phyloP scores from a whole-genome alignment of 257 asterid genomes.

The Scutellaria minor region DNA sequence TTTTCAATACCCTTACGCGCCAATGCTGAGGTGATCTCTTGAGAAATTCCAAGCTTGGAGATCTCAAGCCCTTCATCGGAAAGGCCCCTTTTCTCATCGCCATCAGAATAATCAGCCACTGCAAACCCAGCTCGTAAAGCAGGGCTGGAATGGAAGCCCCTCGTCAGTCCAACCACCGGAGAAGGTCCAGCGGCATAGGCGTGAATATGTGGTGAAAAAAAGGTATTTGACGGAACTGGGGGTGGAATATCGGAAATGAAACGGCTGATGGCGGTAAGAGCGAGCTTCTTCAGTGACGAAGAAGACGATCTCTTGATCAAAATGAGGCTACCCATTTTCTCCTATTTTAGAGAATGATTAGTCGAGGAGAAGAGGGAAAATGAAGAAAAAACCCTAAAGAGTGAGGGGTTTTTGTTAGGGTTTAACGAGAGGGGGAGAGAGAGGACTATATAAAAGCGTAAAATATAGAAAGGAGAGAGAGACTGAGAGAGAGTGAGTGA shows the following conservation, averaged over 20 bases:
- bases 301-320: slow-evolving; percentile 56
- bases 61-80: slow-evolving; percentile 88
- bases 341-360: neutral
- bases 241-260: slow-evolving; percentile 41
- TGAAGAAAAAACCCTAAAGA: slow-evolving; percentile 38
- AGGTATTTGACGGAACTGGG: slow-evolving; percentile 32
- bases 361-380: neutral
- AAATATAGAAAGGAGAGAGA: too few species aligned
- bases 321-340: slow-evolving; percentile 57
- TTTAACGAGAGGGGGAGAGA: slow-evolving; percentile 39
- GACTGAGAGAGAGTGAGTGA: neutral
- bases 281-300: slow-evolving; percentile 45
- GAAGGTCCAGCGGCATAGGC: slow-evolving; percentile 32
- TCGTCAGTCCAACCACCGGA: slow-evolving; percentile 25
- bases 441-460: too few species aligned
- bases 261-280: slow-evolving; percentile 51
- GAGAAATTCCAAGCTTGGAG: slow-evolving; percentile 75
- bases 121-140: slow-evolving; percentile 56
- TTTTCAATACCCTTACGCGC: slow-evolving; percentile 66
- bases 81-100: slow-evolving; percentile 47
- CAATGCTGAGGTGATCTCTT: slow-evolving; percentile 67
- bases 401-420: slow-evolving; percentile 51
- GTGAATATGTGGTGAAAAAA: slow-evolving; percentile 26
- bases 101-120: slow-evolving; percentile 63
- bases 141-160: slow-evolving; percentile 58